phyloP scores from a whole-genome alignment of 768 basidiomycete genomes.

The Mycena kentingensis region DNA sequence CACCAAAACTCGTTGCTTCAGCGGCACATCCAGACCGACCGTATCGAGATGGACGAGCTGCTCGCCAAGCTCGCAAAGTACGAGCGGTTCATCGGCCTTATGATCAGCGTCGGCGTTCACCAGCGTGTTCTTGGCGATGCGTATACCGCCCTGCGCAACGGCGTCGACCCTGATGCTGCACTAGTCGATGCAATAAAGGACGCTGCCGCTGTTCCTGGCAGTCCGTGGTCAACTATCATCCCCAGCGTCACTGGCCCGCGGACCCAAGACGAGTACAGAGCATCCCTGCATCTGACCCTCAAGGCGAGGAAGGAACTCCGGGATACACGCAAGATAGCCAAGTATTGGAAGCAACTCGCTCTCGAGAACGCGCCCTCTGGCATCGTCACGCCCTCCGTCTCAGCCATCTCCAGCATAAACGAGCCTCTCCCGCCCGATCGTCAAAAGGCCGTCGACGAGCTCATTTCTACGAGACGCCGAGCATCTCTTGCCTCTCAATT shows the following conservation, averaged over 20 bases:
- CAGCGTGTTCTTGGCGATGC: slow-evolving; percentile 37
- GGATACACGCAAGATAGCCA: slow-evolving; percentile 43
- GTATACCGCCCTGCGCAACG: slow-evolving; percentile 31
- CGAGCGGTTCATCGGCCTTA: slow-evolving; percentile 26
- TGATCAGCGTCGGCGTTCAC: slow-evolving; percentile 39
- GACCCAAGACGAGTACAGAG: slow-evolving; percentile 45
- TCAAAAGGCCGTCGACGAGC: slow-evolving; percentile 42
- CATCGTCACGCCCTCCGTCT: slow-evolving; percentile 42
- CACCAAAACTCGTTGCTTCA: slow-evolving; percentile 12
- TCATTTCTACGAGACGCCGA: slow-evolving; percentile 29
- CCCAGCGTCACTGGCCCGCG: slow-evolving; percentile 32
- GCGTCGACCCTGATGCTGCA: slow-evolving; percentile 41
- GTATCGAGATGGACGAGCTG: slow-evolving; percentile 19
- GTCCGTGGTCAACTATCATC: slow-evolving; percentile 46
- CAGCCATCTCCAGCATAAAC: slow-evolving; percentile 40
- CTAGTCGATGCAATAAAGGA: slow-evolving; percentile 46
- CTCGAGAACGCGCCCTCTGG: slow-evolving; percentile 29
- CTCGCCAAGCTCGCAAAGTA: slow-evolving; percentile 24
- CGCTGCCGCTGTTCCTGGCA: slow-evolving; percentile 39
- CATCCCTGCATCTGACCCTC: slow-evolving; percentile 48
- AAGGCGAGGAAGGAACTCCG: slow-evolving; percentile 46
- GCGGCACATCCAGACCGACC: slow-evolving; percentile 20
- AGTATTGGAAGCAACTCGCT: slow-evolving; percentile 50
- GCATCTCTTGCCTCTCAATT: slow-evolving; percentile 27
- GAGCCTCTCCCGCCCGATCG: slow-evolving; percentile 37